Evolutionary conservation across 352 stramenopile species (phyloP).

Genomic region (Phytophthora crassamura): DNA sequence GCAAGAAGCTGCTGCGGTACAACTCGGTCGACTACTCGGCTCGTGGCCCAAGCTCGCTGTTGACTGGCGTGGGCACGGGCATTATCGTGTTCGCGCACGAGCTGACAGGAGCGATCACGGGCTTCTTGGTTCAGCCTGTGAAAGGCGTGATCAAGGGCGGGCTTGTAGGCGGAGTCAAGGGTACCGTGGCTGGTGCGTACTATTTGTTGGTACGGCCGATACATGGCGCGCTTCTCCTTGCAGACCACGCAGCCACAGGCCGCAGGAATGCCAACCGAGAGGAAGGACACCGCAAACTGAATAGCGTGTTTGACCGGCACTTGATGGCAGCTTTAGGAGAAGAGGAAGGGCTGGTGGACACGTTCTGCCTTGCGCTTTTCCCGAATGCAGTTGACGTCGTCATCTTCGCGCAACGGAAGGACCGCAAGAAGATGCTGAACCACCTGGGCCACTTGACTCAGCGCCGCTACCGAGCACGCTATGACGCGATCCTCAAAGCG

Average conservation of each 20-base stretch:
- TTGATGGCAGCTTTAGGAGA: constrained; percentile 34
- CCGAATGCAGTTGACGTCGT: constrained; percentile 34
- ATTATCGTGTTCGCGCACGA: constrained; percentile 39
- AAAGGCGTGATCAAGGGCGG: constrained; percentile 34
- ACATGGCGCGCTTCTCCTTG: constrained; percentile 42
- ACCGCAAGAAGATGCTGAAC: constrained; percentile 34
- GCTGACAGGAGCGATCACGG: constrained; percentile 50
- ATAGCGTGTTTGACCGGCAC: constrained; percentile 36
- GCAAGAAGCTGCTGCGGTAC: constrained; percentile 35
- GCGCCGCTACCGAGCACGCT: constrained; percentile 19
- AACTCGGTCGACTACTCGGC: constrained; percentile 46
- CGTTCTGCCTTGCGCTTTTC: constrained; percentile 24
- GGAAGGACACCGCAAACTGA: constrained; percentile 37
- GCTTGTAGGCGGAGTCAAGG: constrained; percentile 27
- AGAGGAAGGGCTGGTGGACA: constrained; percentile 29
- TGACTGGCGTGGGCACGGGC: constrained; percentile 26
- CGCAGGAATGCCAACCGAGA: constrained; percentile 46
- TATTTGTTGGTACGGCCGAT: constrained; percentile 43
- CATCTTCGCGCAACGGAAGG: constrained; percentile 27
- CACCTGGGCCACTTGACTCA: constrained; percentile 12
- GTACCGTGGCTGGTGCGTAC: constrained; percentile 24
- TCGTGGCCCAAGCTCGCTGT: constrained; percentile 40
- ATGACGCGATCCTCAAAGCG: constrained; percentile 22
- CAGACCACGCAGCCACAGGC: constrained; percentile 49
- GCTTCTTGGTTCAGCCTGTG: constrained; percentile 42